Evolutionary conservation across 2,329 filamentous ascomycete species (phyloP).

Genomic region (Proliferodiscus dingleyae): DNA sequence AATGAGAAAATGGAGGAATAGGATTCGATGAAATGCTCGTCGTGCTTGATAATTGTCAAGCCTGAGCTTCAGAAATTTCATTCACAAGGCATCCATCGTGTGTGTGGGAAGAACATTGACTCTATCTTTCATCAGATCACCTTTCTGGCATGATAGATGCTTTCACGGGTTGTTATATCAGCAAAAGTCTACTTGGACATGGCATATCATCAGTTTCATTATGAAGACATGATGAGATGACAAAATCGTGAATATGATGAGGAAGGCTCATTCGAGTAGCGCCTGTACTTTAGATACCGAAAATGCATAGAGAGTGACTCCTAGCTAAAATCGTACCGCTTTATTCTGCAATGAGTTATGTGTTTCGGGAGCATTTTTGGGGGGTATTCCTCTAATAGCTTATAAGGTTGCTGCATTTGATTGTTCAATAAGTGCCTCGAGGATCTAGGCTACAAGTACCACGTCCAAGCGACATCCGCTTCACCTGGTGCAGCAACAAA

Average conservation of each 20-base stretch:
- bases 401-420: no score
- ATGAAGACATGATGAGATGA: conserved; percentile 24
- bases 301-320: conserved; percentile 1
- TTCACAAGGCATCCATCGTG: conserved; percentile 11
- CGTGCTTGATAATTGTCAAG: conserved; percentile 8
- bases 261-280: conserved; percentile 6
- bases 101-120: not conserved
- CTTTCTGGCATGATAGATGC: conserved; percentile 6
- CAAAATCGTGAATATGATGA: conserved; percentile 6
- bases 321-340: not conserved
- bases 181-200: conserved; percentile 18
- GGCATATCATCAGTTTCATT: conserved; percentile 20
- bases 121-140: conserved; percentile 14
- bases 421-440: no score
- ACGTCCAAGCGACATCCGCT: not conserved
- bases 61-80: conserved; percentile 11
- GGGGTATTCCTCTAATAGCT: no score
- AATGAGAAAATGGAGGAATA: conserved; percentile 68
- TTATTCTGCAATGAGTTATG: not conserved
- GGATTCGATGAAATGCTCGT: conserved; percentile 1
- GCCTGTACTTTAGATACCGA: conserved; percentile 20
- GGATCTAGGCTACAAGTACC: not conserved
- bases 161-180: conserved; percentile 5
- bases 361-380: not conserved
- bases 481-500: not conserved